Evolutionary conservation across 306 rosid species (phyloP).

Genomic region (Datisca glomerata): DNA sequence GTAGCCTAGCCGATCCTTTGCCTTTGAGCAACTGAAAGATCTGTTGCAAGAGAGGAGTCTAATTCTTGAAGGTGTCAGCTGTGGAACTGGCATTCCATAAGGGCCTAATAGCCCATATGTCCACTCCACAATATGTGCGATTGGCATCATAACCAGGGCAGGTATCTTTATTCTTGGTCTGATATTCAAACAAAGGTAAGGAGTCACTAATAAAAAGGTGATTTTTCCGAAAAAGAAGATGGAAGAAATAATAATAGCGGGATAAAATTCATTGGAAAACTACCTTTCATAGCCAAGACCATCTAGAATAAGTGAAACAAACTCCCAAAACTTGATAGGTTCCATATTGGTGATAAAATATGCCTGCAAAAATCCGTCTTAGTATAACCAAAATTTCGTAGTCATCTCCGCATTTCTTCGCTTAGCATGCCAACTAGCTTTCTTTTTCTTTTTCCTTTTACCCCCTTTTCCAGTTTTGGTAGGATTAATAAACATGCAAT

Average conservation of each 20-base stretch:
- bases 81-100: constrained; percentile 96
- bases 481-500: too few relatives aligned
- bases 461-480: too few relatives aligned
- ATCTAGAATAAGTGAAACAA: constrained; percentile 59
- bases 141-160: constrained; percentile 62
- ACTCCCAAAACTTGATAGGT: constrained; percentile 91
- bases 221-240: constrained; percentile 7
- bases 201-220: not conserved
- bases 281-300: constrained; percentile 94
- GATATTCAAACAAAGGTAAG: constrained; percentile 38
- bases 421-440: too few relatives aligned
- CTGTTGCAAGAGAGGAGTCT: constrained; percentile 81
- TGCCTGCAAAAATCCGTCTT: constrained; percentile 47
- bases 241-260: constrained; percentile 1
- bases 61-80: constrained; percentile 91
- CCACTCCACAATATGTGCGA: constrained; percentile 80
- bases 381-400: constrained; percentile 14
- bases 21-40: constrained; percentile 77
- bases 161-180: constrained; percentile 91
- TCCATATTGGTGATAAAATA: constrained; percentile 94
- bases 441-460: too few relatives aligned
- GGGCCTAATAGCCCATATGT: constrained; percentile 72
- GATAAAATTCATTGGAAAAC: constrained; percentile 2
- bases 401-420: too few relatives aligned
- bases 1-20: constrained; percentile 76